A percentile compares a stretch with the other conserved stretches of the same genome.
These are phyloP conservation scores for Chrysanthemum lavandulifolium DNA, from an alignment of 129 eudicot genomes.

Conservation along the genomic window DNA sequence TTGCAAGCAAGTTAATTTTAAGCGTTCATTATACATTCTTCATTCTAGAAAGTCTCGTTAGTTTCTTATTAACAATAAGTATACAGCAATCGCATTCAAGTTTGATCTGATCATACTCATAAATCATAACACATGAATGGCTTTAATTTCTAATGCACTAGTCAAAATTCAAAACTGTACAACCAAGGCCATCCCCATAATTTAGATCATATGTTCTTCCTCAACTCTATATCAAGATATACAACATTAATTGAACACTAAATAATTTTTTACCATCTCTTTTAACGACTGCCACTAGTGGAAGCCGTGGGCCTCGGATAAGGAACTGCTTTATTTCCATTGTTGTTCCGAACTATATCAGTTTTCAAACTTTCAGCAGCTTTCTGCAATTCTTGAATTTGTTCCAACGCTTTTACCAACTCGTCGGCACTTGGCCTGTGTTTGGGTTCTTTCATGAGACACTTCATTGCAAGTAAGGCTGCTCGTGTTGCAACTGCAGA, in stretches of 20 bases:
- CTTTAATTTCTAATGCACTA: not conserved
- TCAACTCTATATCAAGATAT: not conserved
- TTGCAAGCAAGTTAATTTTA: too few species aligned
- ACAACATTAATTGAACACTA: not conserved
- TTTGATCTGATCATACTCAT: too few species aligned
- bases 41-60: too few species aligned
- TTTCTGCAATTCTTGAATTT: constrained; percentile 51
- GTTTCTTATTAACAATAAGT: too few species aligned
- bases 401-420: constrained; percentile 62
- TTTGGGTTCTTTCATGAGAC: constrained; percentile 63
- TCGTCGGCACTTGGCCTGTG: constrained; percentile 63
- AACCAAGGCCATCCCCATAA: not conserved
- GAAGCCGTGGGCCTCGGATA: constrained; percentile 26
- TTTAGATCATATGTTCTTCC: constrained; percentile 7
- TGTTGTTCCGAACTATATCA: constrained; percentile 13
- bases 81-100: too few species aligned
- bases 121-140: too few species aligned
- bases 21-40: too few species aligned
- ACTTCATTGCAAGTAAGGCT: constrained; percentile 64
- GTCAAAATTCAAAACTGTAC: constrained; percentile 15
- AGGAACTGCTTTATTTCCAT: constrained; percentile 16
- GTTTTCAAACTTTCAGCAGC: constrained; percentile 18
- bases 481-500: constrained; percentile 46
- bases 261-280: too few species aligned
- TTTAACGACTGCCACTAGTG: constrained; percentile 17